These are phyloP conservation scores for Endogone sp. DNA, from an alignment of 192 early-diverging fungal species.

Conservation along the genomic window DNA sequence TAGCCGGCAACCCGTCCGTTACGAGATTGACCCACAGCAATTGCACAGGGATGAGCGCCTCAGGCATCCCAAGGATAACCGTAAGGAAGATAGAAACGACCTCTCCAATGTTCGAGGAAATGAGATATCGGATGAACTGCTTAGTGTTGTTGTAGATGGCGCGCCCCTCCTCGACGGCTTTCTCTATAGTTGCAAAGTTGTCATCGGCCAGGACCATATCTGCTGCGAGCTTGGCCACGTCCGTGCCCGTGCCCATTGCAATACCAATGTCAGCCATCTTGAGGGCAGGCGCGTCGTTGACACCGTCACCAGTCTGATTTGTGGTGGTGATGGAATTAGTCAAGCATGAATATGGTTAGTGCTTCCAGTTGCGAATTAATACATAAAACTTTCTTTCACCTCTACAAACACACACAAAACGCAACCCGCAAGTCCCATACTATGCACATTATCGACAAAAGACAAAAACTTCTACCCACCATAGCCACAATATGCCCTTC, in stretches of 20 bases:
- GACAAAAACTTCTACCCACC: slow-evolving; percentile 17
- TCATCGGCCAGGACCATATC: slow-evolving; percentile 99
- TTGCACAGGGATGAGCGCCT: slow-evolving; percentile 97
- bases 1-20: slow-evolving; percentile 96
- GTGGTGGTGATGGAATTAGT: no score
- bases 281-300: slow-evolving; percentile 97
- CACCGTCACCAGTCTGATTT: slow-evolving; percentile 91
- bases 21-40: slow-evolving; percentile 99
- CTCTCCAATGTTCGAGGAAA: slow-evolving; percentile 98
- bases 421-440: no score
- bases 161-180: slow-evolving; percentile 96
- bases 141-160: slow-evolving; percentile 99
- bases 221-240: slow-evolving; percentile 96
- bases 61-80: slow-evolving; percentile 93
- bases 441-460: slow-evolving; percentile 24
- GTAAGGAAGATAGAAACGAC: slow-evolving; percentile 97
- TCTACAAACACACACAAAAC: slow-evolving; percentile 4
- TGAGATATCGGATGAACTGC: slow-evolving; percentile 98
- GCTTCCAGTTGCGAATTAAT: neutral
- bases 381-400: neutral
- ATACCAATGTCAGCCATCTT: slow-evolving; percentile 99
- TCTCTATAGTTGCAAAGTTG: slow-evolving; percentile 98
- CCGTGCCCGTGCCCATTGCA: slow-evolving; percentile 98
- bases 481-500: slow-evolving; percentile 85
- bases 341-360: slow-evolving; percentile 21